Base-by-base conservation (phyloP, 176 grass and related monocot species). In the Metroxylon sagu region DNA sequence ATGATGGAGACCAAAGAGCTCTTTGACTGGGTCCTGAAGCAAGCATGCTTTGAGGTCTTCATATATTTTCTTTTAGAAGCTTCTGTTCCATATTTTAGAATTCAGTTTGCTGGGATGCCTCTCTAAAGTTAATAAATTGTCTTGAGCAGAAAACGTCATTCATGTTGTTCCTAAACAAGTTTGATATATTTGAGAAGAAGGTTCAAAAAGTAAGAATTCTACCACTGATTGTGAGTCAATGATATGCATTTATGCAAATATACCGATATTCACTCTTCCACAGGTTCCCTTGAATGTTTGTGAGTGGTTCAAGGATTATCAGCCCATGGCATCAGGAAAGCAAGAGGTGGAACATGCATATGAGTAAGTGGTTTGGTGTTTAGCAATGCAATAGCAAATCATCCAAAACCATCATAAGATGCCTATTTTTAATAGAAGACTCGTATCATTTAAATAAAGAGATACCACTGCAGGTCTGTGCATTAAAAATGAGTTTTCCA, bases 1-100 rank as follows among this genome's bases (percentile, higher is more conserved):
- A 97, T 91, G 84, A 97, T 91, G 77, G 93, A 97, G 62, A 97
- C 93, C 25, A 91, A 97, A 39, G 92, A 88, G 74, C 81, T 91
- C 25, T 91, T 97, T 57, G 92, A 97, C 50, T 91, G 92, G 92
- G 92, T 97, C 14, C 48, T 97, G 63, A 88, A 85, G 54, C 92
- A 97, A 80, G 78, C 76, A 79, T 97, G 92, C 61, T 97, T 97
- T 54, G 92, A 97, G 87, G 92, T 97, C 5, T 60, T 57, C 66
- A 29, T 67, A 43, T 43, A 48, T 17, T 60, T 54, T 31, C 23
- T 66, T 26, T 43, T 14, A 43, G 8, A 43, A 43, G 35, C 52
- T 56, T 52, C 1, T 2, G 35, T 43, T 43, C 35, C 35, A 43
- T 43, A 43, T 43, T 43, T 35, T 14, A 43, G 35, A 43, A 43